Conservation (phyloP, 768 basidiomycete species). For the Amanita thiersii region DNA sequence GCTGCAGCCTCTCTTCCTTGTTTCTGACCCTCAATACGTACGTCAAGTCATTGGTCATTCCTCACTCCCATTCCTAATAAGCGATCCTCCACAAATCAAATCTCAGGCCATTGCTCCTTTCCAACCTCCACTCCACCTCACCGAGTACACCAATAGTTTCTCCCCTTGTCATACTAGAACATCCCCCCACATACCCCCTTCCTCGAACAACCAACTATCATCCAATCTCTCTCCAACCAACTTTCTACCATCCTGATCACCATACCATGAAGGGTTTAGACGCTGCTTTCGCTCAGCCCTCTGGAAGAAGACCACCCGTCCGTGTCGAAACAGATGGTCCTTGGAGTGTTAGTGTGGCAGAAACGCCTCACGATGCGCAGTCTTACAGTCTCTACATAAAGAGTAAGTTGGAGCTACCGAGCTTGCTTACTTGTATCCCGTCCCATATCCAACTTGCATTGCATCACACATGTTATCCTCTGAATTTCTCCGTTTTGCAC, state of each 20-base stretch:
- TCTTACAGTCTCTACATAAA: slow-evolving; percentile 84
- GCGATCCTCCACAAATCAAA: too few species aligned
- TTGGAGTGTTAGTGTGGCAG: slow-evolving; percentile 86
- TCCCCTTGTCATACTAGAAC: too few species aligned
- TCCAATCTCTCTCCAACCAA: neutral
- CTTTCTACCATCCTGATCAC: slow-evolving; percentile 9
- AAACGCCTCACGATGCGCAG: slow-evolving; percentile 66
- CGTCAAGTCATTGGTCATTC: too few species aligned
- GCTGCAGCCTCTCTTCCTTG: neutral
- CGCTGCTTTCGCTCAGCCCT: slow-evolving; percentile 27
- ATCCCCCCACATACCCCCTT: too few species aligned
- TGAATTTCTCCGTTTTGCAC: neutral
- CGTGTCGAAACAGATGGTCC: slow-evolving; percentile 72
- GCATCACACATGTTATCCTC: slow-evolving; percentile 4
- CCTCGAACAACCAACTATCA: too few species aligned
- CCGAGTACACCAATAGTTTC: too few species aligned
- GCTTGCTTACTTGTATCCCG: slow-evolving; percentile 11
- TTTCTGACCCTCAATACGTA: neutral
- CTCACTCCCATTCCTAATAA: too few species aligned
- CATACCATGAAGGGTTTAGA: slow-evolving; percentile 7
- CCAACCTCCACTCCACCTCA: too few species aligned
- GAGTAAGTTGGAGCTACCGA: slow-evolving; percentile 50
- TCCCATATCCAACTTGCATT: slow-evolving; percentile 1
- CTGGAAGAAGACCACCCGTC: slow-evolving; percentile 41
- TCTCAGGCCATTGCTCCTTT: too few species aligned